Base-by-base conservation (phyloP, 2,329 filamentous ascomycete genomes). In the Septoria linicola region DNA sequence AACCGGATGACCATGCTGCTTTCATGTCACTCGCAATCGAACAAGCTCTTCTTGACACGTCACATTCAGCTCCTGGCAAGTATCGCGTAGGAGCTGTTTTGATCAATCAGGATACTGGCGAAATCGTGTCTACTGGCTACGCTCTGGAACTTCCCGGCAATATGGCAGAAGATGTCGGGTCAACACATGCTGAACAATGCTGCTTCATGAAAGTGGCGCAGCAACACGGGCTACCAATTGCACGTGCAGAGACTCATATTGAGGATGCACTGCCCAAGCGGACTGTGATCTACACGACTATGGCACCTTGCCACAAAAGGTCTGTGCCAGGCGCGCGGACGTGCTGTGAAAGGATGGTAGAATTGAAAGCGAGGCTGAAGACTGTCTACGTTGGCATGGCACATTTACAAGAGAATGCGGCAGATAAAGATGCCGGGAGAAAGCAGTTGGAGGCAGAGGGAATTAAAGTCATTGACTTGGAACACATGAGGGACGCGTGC, bases 171-270 rank as follows among this genome's bases (percentile, higher is more conserved):
- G 46, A 49, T 19, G 11, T 41, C 20, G 46, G 46, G 7, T 41
- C 37, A 25, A 49, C 46, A 7, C 46, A 49, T 25, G 46, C 46
- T n/a, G 46, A 49, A 25, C 46, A 49, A 36, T 40, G 37, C 31
- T 49, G 46, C 23, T 49, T 49, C 19, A 49, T 49, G 34, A 49
- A 49, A 13, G 19, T 49, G 8, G 46, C 46, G 11, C 25, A 31
- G 13, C 14, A 35, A 25, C 27, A 42, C n/a, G 13, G 21, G 34
- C 46, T 41, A 14, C 19, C 46, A 2, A 4, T 32, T 8, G 11
- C 46, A 11, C 16, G 17, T 1, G 27, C 46, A 8, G 46, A 49
- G 20, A 14, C 17, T 4, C 36, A 49, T 30, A 49, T 49, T 11
- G 19, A 14, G 32, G 2, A 13, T 23, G 2, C 35, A 2, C 14